Percentiles rank a stretch among this genome's conserved stretches.
Evolutionary conservation across 2,329 filamentous ascomycete genomes (phyloP).

Genomic region (Nigrograna mackinnonii): DNA sequence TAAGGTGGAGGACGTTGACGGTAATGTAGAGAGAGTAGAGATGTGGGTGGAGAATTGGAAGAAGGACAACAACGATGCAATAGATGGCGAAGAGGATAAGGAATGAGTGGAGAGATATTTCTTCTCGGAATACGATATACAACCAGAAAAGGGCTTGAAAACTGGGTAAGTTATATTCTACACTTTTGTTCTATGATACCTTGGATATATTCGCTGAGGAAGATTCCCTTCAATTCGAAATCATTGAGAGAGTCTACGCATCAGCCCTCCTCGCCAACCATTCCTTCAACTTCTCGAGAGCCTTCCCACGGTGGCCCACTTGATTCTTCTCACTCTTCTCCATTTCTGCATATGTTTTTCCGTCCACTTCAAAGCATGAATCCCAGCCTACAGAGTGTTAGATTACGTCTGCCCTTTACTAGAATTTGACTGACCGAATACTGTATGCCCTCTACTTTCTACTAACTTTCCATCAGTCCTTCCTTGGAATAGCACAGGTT

Average conservation of each 20-base stretch:
- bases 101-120: not conserved
- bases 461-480: constrained; percentile 86
- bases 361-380: constrained; percentile 91
- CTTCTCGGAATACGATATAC: not conserved
- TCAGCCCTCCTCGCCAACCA: constrained; percentile 67
- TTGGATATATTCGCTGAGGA: too few relatives aligned
- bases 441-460: constrained; percentile 73
- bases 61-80: constrained; percentile 58
- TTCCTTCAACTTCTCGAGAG: constrained; percentile 80
- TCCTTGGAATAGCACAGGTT: constrained; percentile 89
- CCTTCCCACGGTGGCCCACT: constrained; percentile 87
- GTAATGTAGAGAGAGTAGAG: constrained; percentile 82
- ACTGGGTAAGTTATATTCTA: too few relatives aligned
- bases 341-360: constrained; percentile 93
- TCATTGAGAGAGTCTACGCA: constrained; percentile 8
- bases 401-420: not conserved
- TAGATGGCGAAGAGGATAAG: constrained; percentile 13
- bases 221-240: too few relatives aligned
- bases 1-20: constrained; percentile 83
- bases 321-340: constrained; percentile 83
- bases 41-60: constrained; percentile 84
- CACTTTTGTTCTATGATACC: too few relatives aligned
- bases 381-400: constrained; percentile 75
- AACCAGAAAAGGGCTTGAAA: not conserved
- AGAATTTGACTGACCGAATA: constrained; percentile 78